Conservation (phyloP, 1,139 yeast genomes). For the Candida smagusa region DNA sequence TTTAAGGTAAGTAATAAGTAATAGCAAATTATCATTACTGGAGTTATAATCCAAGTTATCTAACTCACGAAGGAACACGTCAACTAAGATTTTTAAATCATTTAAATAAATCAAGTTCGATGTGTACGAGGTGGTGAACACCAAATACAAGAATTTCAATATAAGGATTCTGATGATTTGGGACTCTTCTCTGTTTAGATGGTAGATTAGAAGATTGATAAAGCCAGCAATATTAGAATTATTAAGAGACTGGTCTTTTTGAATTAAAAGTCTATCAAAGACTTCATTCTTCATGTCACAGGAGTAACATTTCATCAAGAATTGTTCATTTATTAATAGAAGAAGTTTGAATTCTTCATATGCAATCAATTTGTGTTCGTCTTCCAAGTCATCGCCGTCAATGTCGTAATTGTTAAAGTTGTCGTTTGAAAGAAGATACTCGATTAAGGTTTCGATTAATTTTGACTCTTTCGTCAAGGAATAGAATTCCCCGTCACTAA, state of each 20-base stretch:
- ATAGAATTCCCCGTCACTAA: conserved; percentile 34
- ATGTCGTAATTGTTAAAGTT: conserved; percentile 40
- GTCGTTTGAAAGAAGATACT: conserved; percentile 50
- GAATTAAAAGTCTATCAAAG: conserved; percentile 39
- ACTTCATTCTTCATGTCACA: conserved; percentile 42
- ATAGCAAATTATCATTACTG: conserved; percentile 46
- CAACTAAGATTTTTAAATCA: conserved; percentile 83
- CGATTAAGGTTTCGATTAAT: conserved; percentile 40
- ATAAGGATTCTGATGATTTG: conserved; percentile 72
- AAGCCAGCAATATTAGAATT: conserved; percentile 32
- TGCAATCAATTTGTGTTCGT: conserved; percentile 61
- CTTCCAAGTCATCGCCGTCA: conserved; percentile 41
- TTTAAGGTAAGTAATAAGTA: conserved; percentile 73
- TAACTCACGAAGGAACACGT: conserved; percentile 77
- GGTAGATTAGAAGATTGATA: conserved; percentile 40
- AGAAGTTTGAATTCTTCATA: conserved; percentile 72
- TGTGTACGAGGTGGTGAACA: conserved; percentile 66
- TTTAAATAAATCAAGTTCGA: conserved; percentile 73
- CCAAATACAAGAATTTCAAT: conserved; percentile 70
- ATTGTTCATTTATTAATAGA: conserved; percentile 79
- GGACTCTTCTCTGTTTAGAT: conserved; percentile 77
- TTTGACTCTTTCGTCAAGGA: conserved; percentile 24
- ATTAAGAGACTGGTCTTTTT: conserved; percentile 9
- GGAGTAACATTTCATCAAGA: conserved; percentile 58
- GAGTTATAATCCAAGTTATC: conserved; percentile 51